Evolutionary conservation across 1,139 yeast species (phyloP).

Genomic region (Blastobotrys serpentis): DNA sequence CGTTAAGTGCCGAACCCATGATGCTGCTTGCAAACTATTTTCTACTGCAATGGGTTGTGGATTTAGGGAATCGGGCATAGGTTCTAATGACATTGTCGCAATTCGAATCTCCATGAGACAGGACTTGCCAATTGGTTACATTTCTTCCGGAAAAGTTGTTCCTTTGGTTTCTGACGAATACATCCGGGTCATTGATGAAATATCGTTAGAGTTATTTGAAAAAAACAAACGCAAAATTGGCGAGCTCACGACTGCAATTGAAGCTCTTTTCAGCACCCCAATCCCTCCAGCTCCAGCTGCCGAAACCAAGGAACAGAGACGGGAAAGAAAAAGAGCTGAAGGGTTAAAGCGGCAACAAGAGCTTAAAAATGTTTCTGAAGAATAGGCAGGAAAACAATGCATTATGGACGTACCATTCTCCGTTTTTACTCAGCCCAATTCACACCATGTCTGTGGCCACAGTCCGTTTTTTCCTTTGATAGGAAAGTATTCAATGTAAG

Average conservation of each 20-base stretch:
- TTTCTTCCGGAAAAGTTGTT: slow-evolving; percentile 29
- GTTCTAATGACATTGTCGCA: slow-evolving; percentile 75
- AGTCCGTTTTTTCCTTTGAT: too few species aligned
- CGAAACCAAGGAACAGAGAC: slow-evolving; percentile 58
- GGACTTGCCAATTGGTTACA: slow-evolving; percentile 70
- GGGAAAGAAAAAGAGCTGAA: slow-evolving; percentile 57
- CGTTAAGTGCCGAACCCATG: slow-evolving; percentile 67
- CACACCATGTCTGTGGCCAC: too few species aligned
- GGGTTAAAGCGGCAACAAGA: slow-evolving; percentile 48
- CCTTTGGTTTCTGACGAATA: slow-evolving; percentile 53
- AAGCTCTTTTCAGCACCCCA: slow-evolving; percentile 32
- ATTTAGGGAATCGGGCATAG: slow-evolving; percentile 83
- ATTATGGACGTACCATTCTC: not conserved
- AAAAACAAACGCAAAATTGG: slow-evolving; percentile 61
- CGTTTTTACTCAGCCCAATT: too few species aligned
- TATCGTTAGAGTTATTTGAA: slow-evolving; percentile 55
- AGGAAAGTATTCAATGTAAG: too few species aligned
- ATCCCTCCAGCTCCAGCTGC: slow-evolving; percentile 1
- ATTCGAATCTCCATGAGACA: slow-evolving; percentile 68
- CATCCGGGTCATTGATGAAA: slow-evolving; percentile 46
- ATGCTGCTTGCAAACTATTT: slow-evolving; percentile 60
- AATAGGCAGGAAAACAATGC: not conserved
- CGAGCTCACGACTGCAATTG: slow-evolving; percentile 48
- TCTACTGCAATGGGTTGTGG: slow-evolving; percentile 80
- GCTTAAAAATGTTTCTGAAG: not conserved